Conservation (phyloP, 306 rosid species). For the Vicia sativa region DNA sequence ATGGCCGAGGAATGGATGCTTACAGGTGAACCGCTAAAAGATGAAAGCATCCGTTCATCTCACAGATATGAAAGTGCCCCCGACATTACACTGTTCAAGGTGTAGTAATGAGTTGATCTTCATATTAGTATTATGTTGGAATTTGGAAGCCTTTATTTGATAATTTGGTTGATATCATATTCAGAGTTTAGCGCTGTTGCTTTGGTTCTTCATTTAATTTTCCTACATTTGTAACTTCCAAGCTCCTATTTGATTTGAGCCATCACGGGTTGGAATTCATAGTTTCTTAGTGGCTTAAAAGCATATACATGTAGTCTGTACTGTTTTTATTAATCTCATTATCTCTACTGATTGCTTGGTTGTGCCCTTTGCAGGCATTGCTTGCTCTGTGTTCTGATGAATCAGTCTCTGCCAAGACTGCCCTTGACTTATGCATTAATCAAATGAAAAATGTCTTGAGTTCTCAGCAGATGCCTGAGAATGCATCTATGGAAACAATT, state of each 20-base stretch:
- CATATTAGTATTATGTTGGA: constrained; percentile 14
- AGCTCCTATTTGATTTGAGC: constrained; percentile 13
- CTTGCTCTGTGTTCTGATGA: constrained; percentile 94
- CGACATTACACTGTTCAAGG: constrained; percentile 92
- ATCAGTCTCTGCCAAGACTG: constrained; percentile 76
- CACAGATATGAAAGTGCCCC: constrained; percentile 88
- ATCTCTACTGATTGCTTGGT: constrained; percentile 43
- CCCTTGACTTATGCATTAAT: constrained; percentile 87
- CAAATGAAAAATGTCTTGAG: constrained; percentile 92
- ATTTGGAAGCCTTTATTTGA: constrained; percentile 1
- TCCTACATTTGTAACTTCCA: constrained; percentile 27
- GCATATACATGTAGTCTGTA: constrained; percentile 9
- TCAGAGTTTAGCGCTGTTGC: constrained; percentile 18
- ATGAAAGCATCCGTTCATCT: constrained; percentile 15
- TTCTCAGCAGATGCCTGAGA: constrained; percentile 87
- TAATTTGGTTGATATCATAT: constrained; percentile 4
- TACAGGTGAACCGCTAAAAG: constrained; percentile 38
- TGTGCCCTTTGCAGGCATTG: constrained; percentile 67
- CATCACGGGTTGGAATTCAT: neutral
- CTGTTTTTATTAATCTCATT: constrained; percentile 33
- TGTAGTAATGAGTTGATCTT: constrained; percentile 42
- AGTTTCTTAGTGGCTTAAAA: constrained; percentile 3
- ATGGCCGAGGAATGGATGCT: constrained; percentile 98
- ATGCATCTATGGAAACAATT: constrained; percentile 89
- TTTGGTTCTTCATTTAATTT: constrained; percentile 23